These are phyloP conservation scores for Chimonanthus salicifolius DNA, from an alignment of 164 flowering plant genomes.

Conservation along the genomic window DNA sequence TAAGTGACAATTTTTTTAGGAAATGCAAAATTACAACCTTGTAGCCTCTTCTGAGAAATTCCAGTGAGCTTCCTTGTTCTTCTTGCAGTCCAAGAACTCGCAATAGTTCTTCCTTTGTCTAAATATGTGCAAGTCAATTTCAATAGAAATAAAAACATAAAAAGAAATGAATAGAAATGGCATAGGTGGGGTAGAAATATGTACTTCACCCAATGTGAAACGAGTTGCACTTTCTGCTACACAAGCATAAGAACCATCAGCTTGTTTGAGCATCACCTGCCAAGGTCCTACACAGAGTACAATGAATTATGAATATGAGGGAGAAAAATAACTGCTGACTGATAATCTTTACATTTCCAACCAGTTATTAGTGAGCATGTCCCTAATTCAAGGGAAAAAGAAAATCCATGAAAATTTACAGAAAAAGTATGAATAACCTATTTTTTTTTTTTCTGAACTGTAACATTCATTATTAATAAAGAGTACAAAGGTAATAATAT, in stretches of 20 bases:
- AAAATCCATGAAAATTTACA: neutral
- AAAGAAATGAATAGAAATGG: neutral
- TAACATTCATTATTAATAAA: no score
- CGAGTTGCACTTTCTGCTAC: conserved; percentile 89
- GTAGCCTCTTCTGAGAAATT: conserved; percentile 91
- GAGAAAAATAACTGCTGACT: neutral
- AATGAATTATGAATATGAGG: neutral
- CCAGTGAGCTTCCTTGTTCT: conserved; percentile 88
- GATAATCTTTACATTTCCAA: neutral
- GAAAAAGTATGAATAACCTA: no score
- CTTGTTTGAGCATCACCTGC: conserved; percentile 99
- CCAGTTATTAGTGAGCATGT: neutral
- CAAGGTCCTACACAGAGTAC: conserved; percentile 71
- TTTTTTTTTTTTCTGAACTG: no score
- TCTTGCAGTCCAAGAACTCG: conserved; percentile 93
- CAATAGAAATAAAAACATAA: neutral
- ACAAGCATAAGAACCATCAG: conserved; percentile 83
- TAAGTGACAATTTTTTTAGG: no score
- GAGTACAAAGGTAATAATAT: no score
- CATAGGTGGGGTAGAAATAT: conserved; percentile 1
- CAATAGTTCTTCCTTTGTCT: conserved; percentile 95
- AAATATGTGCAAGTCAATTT: neutral
- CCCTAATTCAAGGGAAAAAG: neutral
- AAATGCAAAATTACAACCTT: conserved; percentile 45
- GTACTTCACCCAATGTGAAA: conserved; percentile 89